Evolutionary conservation across 176 grass and related monocot species (phyloP), one percentile per base, ranked within the genome.

Genomic region (Echinochloa phyllopogon): DNA sequence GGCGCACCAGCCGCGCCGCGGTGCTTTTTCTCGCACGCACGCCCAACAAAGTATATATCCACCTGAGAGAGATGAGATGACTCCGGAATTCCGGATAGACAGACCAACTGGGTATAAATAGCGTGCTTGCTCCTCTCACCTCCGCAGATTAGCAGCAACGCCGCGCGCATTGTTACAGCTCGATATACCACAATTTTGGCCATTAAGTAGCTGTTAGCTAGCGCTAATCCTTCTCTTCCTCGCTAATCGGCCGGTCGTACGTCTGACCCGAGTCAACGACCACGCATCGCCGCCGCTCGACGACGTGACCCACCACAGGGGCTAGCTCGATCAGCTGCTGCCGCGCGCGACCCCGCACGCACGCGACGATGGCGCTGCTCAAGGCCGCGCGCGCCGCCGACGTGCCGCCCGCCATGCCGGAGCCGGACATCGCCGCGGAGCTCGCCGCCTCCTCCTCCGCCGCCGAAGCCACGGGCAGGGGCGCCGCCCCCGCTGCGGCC

Each of bases 361-460:
- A n/a, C n/a, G n/a, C n/a, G n/a, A n/a, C 66, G 41, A 86, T 85
- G 84, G 86, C 88, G 27, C 83, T 83, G 78, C 76, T 84, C 52
- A 97, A 93, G 76, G 92, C 90, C 58, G 92, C 70, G 13, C 80
- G 77, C 76, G 88, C 70, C 68, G 80, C 86, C 76, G 65, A 75
- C 76, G 86, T 33, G 18, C 18, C 6, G 69, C 0, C 42, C 11
- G 15, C 25, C 47, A 20, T 18, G 45, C 47, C 47, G 47, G 44
- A 16, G n/a, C 45, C 47, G 63, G 71, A 74, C 71, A 36, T 74
- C 47, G 71, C 71, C 71, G 71, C 71, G 47, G 71, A 74, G 47
- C 71, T 74, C 71, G 23, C 49, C 69, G 6, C 3, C n/a, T n/a
- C 69, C 67, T 56, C 52, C 29, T 33, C 36, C 25, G 43, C 18